A percentile compares a stretch with the other conserved stretches of the same genome.
phyloP scores from a whole-genome alignment of 805 yeast species.

The Metschnikowia anglica region DNA sequence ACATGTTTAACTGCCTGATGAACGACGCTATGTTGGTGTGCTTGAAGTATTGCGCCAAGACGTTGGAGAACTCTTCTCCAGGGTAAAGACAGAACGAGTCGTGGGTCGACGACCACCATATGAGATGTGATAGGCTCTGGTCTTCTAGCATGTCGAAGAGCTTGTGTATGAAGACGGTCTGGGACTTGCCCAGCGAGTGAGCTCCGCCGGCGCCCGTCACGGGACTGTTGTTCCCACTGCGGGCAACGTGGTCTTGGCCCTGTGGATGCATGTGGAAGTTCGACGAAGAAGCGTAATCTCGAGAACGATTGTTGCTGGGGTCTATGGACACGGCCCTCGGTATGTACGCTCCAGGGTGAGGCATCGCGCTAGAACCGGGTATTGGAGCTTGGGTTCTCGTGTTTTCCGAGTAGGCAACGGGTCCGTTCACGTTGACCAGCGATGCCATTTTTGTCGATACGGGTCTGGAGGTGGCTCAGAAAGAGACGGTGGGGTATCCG shows the following conservation, averaged over 20 bases:
- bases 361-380: neutral
- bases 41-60: constrained; percentile 53
- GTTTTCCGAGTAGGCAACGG: constrained; percentile 2
- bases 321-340: constrained; percentile 10
- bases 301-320: constrained; percentile 4
- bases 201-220: constrained; percentile 8
- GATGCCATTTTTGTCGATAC: neutral
- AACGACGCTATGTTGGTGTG: constrained; percentile 46
- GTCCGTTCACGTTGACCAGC: constrained; percentile 4
- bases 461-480: neutral
- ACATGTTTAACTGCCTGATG: constrained; percentile 45
- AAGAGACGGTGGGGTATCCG: neutral
- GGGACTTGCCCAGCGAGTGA: constrained; percentile 31
- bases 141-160: constrained; percentile 90
- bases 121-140: constrained; percentile 62
- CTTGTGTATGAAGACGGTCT: constrained; percentile 74
- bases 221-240: constrained; percentile 14
- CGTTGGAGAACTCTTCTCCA: constrained; percentile 82
- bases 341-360: constrained; percentile 6
- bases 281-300: constrained; percentile 1
- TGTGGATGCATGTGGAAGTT: constrained; percentile 3
- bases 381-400: constrained; percentile 1
- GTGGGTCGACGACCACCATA: constrained; percentile 77
- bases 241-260: constrained; percentile 8
- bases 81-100: constrained; percentile 81